phyloP scores from a whole-genome alignment of 306 rosid genomes.

The Lathyrus tuberosus region DNA sequence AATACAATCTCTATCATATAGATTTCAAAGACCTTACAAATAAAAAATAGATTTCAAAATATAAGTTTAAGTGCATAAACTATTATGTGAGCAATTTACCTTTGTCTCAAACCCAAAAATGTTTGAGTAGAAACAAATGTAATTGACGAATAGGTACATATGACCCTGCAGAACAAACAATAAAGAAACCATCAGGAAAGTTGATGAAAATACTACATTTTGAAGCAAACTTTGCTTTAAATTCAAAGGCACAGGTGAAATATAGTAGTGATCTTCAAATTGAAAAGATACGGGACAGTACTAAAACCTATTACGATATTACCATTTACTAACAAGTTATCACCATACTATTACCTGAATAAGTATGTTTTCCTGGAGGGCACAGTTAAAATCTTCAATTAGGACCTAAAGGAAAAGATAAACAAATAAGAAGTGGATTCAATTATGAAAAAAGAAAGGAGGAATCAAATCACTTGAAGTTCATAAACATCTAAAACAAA shows the following conservation, averaged over 20 bases:
- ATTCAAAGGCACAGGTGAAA: conserved; percentile 22
- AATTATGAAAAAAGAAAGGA: conserved; percentile 8
- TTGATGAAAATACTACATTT: conserved; percentile 28
- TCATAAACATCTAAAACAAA: conserved; percentile 7
- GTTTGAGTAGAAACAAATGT: conserved; percentile 92
- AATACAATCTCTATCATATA: conserved; percentile 16
- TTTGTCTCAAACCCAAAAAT: conserved; percentile 96
- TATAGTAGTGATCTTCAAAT: conserved; percentile 21
- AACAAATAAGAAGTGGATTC: conserved; percentile 12
- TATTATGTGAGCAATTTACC: conserved; percentile 50
- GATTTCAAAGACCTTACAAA: conserved; percentile 8
- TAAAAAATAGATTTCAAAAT: conserved; percentile 17
- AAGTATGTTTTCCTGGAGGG: conserved; percentile 91
- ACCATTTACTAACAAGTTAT: conserved; percentile 23
- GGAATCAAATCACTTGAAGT: conserved; percentile 15
- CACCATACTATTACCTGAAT: conserved; percentile 67
- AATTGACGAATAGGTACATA: conserved; percentile 82
- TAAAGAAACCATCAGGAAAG: conserved; percentile 43
- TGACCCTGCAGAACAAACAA: conserved; percentile 73
- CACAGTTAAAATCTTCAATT: conserved; percentile 95
- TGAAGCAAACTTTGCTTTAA: conserved; percentile 29
- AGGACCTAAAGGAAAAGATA: conserved; percentile 62
- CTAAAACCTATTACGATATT: neutral
- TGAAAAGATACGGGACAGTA: conserved; percentile 21
- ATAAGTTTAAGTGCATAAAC: conserved; percentile 24